These are phyloP conservation scores for Simplicillium sp. DNA, from an alignment of 2,329 filamentous ascomycete genomes.

Conservation along the genomic window DNA sequence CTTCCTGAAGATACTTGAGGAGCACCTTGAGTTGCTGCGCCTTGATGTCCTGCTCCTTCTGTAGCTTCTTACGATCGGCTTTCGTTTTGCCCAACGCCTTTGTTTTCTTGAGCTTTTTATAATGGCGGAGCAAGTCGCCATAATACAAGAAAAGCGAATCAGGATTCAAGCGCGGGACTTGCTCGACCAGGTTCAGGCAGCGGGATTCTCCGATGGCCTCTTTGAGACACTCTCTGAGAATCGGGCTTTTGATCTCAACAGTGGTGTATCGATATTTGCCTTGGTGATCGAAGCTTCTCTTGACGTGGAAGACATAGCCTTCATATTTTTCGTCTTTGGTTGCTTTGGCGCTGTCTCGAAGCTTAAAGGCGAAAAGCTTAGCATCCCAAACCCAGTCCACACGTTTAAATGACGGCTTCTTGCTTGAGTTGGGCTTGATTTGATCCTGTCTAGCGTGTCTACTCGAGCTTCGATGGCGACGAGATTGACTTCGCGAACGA, in stretches of 20 bases:
- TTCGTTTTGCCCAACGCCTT: constrained; percentile 37
- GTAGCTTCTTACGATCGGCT: constrained; percentile 51
- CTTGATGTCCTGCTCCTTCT: constrained; percentile 48
- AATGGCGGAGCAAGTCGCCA: constrained; percentile 59
- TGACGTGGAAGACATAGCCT: constrained; percentile 74
- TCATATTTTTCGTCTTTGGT: constrained; percentile 51
- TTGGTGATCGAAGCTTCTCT: constrained; percentile 75
- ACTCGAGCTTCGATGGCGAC: neutral
- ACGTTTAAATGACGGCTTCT: constrained; percentile 33
- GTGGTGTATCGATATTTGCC: constrained; percentile 65
- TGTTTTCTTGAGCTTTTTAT: constrained; percentile 54
- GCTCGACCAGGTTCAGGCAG: constrained; percentile 68
- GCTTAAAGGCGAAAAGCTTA: constrained; percentile 38
- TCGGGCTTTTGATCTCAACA: constrained; percentile 79
- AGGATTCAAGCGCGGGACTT: constrained; percentile 63
- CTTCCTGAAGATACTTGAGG: constrained; percentile 67
- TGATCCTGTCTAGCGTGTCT: neutral
- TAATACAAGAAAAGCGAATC: constrained; percentile 67
- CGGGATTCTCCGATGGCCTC: constrained; percentile 25
- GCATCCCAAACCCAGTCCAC: constrained; percentile 47
- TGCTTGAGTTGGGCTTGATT: constrained; percentile 9
- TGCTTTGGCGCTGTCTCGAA: constrained; percentile 43
- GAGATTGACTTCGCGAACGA: constrained; percentile 3
- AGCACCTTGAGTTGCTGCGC: constrained; percentile 61
- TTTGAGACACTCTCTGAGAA: constrained; percentile 55